These are phyloP conservation scores for Gamsiella multidivaricata DNA, from an alignment of 192 early-diverging fungal species.

Conservation along the genomic window DNA sequence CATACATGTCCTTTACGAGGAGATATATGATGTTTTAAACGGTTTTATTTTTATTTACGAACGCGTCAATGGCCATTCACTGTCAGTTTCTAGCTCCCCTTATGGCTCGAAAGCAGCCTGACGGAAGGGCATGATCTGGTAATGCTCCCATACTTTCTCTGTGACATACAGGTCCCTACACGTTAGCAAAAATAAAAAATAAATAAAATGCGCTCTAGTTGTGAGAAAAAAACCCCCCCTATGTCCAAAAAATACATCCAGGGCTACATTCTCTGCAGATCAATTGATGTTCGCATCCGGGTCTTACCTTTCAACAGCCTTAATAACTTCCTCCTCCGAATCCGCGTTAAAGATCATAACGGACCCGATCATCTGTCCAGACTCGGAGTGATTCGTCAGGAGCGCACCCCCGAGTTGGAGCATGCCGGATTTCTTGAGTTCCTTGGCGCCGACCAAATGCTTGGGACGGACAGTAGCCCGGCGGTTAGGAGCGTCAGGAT, in stretches of 20 bases:
- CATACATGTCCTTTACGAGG: too few relatives aligned
- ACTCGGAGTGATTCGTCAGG: constrained; percentile 59
- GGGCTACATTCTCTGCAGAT: too few relatives aligned
- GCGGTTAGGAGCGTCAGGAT: constrained; percentile 59
- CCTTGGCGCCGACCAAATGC: constrained; percentile 58
- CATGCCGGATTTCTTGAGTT: constrained; percentile 38
- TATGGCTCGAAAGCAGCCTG: too few relatives aligned
- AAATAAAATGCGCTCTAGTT: too few relatives aligned
- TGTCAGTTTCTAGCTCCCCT: too few relatives aligned
- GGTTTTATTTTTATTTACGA: too few relatives aligned
- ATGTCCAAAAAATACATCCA: too few relatives aligned
- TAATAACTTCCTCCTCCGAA: constrained; percentile 55
- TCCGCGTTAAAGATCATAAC: constrained; percentile 63
- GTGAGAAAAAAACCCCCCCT: too few relatives aligned
- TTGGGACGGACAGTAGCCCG: constrained; percentile 51
- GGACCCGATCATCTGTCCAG: constrained; percentile 65
- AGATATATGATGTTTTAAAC: too few relatives aligned
- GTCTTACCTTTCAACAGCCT: constrained; percentile 50
- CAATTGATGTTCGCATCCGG: background rate
- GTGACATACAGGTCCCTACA: constrained; percentile 62
- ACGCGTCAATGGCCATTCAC: too few relatives aligned
- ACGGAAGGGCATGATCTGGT: constrained; percentile 56
- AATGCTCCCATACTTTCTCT: constrained; percentile 66
- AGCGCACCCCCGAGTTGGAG: constrained; percentile 63
- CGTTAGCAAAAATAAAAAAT: background rate